Conservation (phyloP, 768 basidiomycete species). For the Hericium coralloides region DNA sequence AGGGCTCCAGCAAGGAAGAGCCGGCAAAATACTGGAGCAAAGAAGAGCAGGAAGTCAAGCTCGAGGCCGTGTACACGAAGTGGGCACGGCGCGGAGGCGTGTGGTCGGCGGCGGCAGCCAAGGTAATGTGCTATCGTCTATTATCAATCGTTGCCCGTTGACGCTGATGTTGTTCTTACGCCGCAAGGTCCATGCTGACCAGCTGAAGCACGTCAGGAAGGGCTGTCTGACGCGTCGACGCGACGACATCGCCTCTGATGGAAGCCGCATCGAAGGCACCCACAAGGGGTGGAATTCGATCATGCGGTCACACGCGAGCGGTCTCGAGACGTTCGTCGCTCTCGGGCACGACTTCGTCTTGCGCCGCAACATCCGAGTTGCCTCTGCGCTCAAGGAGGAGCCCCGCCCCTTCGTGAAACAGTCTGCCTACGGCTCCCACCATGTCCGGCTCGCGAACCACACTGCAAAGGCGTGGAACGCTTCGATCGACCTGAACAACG, state of each 20-base stretch:
- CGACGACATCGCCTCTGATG: constrained; percentile 17
- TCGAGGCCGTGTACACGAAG: constrained; percentile 9
- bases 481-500: not conserved
- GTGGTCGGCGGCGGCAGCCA: constrained; percentile 7
- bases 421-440: constrained; percentile 18
- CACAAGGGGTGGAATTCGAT: constrained; percentile 23
- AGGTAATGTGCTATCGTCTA: not conserved
- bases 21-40: constrained; percentile 15
- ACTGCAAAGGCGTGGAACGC: constrained; percentile 13
- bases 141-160: too few relatives aligned
- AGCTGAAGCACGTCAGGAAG: constrained; percentile 20
- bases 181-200: not conserved
- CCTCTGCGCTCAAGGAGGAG: not conserved
- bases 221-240: constrained; percentile 18
- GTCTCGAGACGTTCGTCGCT: constrained; percentile 12
- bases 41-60: constrained; percentile 12
- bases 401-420: constrained; percentile 2
- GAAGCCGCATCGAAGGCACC: constrained; percentile 21
- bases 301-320: constrained; percentile 16
- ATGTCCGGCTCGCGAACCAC: constrained; percentile 15
- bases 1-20: not conserved
- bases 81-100: not conserved
- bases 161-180: too few relatives aligned
- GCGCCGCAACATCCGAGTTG: constrained; percentile 15
- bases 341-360: constrained; percentile 19